These are phyloP conservation scores for Salix dunnii DNA, from an alignment of 345 rosid species.

Conservation along the genomic window DNA sequence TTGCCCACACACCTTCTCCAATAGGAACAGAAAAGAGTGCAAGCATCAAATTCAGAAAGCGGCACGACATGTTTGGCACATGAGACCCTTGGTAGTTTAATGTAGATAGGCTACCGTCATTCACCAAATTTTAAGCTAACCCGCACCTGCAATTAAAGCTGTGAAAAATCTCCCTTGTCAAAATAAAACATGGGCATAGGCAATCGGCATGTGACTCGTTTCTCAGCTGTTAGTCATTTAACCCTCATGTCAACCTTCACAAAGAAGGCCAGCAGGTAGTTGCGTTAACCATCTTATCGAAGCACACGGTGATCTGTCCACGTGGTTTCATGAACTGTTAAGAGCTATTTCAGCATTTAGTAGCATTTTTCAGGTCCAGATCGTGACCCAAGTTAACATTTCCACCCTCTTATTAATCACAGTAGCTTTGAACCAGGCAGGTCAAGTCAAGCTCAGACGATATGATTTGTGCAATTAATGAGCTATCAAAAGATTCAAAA, in stretches of 20 bases:
- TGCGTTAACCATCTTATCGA: background rate
- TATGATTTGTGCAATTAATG: too few relatives aligned
- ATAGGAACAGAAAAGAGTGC: background rate
- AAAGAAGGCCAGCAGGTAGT: background rate
- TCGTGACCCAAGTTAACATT: background rate
- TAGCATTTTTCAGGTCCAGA: background rate
- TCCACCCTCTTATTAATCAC: background rate
- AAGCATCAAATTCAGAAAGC: background rate
- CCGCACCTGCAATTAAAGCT: conserved; percentile 18
- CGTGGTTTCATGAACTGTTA: too few relatives aligned
- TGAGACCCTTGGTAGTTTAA: conserved; percentile 6
- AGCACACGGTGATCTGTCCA: background rate
- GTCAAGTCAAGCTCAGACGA: too few relatives aligned
- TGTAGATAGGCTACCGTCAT: conserved; percentile 27
- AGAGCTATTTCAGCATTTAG: too few relatives aligned
- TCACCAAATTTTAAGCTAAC: conserved; percentile 38
- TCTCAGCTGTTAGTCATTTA: conserved; percentile 5
- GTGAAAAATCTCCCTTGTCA: conserved; percentile 14
- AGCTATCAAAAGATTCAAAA: too few relatives aligned
- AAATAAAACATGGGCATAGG: conserved; percentile 13
- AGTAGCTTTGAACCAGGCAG: too few relatives aligned
- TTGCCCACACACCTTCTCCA: too few relatives aligned
- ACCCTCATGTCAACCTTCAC: background rate
- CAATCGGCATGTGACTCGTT: background rate
- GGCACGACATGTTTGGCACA: background rate